Evolutionary conservation across 108 stramenopile species (phyloP).

Genomic region (Parietichytrium sp.): DNA sequence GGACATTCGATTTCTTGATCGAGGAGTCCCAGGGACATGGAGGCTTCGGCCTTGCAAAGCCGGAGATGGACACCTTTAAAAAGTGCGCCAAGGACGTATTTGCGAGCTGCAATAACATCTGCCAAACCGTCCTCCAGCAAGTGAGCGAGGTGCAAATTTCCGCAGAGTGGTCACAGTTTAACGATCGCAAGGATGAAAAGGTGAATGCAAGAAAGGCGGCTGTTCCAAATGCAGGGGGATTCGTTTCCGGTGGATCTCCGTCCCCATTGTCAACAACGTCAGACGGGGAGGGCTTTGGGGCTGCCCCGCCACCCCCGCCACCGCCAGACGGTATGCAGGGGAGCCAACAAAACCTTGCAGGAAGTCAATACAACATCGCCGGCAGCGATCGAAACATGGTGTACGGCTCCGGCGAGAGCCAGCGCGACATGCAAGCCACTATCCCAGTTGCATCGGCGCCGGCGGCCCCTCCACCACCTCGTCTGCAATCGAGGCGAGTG

Average conservation of each 20-base stretch:
- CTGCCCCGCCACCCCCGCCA: not conserved
- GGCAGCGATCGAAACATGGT: too few relatives aligned
- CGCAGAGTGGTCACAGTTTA: not conserved
- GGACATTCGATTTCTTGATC: not conserved
- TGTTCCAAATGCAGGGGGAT: too few relatives aligned
- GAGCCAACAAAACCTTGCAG: too few relatives aligned
- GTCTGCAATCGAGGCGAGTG: not conserved
- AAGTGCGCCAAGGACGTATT: not conserved
- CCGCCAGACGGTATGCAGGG: too few relatives aligned
- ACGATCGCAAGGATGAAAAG: not conserved
- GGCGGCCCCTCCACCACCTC: not conserved
- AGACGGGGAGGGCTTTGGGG: not conserved
- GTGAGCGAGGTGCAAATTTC: not conserved
- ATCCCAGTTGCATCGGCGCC: too few relatives aligned
- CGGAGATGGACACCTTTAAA: slow-evolving; percentile 24
- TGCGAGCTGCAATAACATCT: not conserved
- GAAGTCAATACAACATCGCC: too few relatives aligned
- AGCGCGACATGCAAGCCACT: too few relatives aligned
- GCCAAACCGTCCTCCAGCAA: not conserved
- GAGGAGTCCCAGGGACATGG: not conserved
- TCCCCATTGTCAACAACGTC: too few relatives aligned
- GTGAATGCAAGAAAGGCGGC: too few relatives aligned
- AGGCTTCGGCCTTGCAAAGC: slow-evolving; percentile 14
- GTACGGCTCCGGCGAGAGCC: too few relatives aligned
- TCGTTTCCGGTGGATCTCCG: too few relatives aligned